Conservation (phyloP, 228 moss, liverwort and hornwort species). For the Sphagnum magellanicum region DNA sequence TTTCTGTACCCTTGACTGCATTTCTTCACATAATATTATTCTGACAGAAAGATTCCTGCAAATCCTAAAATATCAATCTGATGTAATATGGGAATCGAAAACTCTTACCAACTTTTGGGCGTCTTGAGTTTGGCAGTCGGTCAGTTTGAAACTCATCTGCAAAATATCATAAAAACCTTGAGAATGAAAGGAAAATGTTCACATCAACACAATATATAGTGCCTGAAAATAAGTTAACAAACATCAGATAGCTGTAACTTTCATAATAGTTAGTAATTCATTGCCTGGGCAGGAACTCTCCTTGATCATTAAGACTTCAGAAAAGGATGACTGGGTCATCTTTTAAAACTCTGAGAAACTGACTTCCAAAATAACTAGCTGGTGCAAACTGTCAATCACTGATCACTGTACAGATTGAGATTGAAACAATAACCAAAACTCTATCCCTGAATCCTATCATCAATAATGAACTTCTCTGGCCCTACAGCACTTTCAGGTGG, state of each 20-base stretch:
- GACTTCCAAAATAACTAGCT: too few relatives aligned
- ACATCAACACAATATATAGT: not conserved
- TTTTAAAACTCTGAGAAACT: too few relatives aligned
- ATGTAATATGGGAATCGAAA: not conserved
- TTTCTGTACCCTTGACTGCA: too few relatives aligned
- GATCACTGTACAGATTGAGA: not conserved
- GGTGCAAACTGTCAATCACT: not conserved
- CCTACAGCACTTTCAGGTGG: not conserved
- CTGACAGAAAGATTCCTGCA: not conserved
- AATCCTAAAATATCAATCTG: not conserved
- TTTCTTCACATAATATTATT: too few relatives aligned
- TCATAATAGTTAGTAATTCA: not conserved
- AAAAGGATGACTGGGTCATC: too few relatives aligned
- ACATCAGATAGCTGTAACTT: not conserved
- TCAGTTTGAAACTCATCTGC: constrained; percentile 84
- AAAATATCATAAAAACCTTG: not conserved
- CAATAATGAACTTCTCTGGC: too few relatives aligned
- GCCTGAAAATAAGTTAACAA: not conserved
- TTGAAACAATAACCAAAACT: not conserved
- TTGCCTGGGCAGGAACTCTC: too few relatives aligned
- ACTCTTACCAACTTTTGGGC: constrained; percentile 63
- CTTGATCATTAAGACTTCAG: too few relatives aligned
- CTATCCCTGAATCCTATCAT: too few relatives aligned
- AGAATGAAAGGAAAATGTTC: too few relatives aligned
- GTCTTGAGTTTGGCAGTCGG: constrained; percentile 52